Conservation (phyloP, 306 rosid species). For the Potentilla sterilis region DNA sequence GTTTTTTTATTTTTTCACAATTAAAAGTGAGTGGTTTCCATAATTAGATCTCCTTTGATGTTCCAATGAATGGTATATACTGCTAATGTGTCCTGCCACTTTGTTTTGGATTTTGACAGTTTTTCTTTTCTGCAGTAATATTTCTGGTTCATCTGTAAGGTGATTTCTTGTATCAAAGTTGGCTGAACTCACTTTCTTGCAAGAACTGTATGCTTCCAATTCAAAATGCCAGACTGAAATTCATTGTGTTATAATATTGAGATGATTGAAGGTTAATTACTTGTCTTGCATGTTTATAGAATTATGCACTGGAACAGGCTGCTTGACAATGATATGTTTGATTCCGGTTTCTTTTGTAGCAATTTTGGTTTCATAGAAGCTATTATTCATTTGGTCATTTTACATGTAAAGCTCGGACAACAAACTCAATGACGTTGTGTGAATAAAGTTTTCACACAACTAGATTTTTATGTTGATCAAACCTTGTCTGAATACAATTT, state of each 20-base stretch:
- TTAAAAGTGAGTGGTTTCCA: conserved; percentile 8
- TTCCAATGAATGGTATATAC: conserved; percentile 6
- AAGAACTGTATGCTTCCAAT: conserved; percentile 67
- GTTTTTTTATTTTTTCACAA: not conserved
- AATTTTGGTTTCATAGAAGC: no score
- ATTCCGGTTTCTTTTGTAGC: no score
- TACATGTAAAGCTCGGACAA: no score
- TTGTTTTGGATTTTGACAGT: conserved; percentile 28
- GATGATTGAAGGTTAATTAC: conserved; percentile 26
- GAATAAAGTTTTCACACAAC: no score
- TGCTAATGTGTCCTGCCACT: conserved; percentile 22
- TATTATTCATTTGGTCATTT: no score
- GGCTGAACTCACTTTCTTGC: conserved; percentile 67
- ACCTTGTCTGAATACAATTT: no score
- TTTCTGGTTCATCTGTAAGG: conserved; percentile 67
- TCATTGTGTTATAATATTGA: conserved; percentile 10
- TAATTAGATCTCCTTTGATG: conserved; percentile 22
- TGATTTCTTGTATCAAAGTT: conserved; percentile 82
- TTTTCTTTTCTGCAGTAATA: conserved; percentile 53
- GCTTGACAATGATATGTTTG: no score
- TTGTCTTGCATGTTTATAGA: conserved; percentile 43
- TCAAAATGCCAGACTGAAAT: not conserved
- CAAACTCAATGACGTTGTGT: no score
- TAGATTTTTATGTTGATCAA: no score
- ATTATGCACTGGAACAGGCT: conserved; percentile 70